Evolutionary conservation across 495 filamentous ascomycete genomes (phyloP).

Genomic region (Talaromyces ruber): DNA sequence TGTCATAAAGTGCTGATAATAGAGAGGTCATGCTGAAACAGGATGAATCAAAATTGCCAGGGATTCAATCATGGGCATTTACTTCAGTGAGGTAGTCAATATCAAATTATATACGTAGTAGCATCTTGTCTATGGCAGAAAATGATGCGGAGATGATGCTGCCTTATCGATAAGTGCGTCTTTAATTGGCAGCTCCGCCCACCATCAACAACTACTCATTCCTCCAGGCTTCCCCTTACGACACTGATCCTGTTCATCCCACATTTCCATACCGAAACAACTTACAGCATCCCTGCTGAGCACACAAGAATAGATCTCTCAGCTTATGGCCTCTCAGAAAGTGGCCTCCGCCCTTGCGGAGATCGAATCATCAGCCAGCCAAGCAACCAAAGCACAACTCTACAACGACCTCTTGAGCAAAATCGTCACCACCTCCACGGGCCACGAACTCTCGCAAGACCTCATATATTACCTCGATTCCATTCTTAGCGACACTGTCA

Average conservation of each 20-base stretch:
- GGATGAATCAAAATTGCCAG: background rate
- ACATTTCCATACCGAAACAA: background rate
- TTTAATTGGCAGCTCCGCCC: background rate
- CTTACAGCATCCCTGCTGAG: background rate
- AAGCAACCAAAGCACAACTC: constrained; percentile 45
- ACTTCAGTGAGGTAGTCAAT: background rate
- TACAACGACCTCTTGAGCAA: constrained; percentile 61
- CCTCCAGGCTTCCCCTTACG: background rate
- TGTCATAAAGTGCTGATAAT: background rate
- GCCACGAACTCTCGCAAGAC: constrained; percentile 49
- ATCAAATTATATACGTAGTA: background rate
- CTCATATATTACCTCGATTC: constrained; percentile 61
- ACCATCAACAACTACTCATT: background rate
- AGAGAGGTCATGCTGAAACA: background rate
- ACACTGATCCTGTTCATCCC: background rate
- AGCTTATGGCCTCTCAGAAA: constrained; percentile 48
- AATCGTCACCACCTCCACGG: constrained; percentile 49
- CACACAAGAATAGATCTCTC: background rate
- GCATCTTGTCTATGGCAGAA: background rate
- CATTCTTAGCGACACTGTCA: constrained; percentile 57
- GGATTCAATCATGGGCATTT: background rate
- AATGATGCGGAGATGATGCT: background rate
- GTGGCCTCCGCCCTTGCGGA: constrained; percentile 45
- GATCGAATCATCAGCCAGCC: constrained; percentile 43
- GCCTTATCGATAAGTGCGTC: constrained; percentile 1